A percentile compares a stretch with the other conserved stretches of the same genome.
phyloP scores from a whole-genome alignment of 805 yeast genomes.

The Starmerella sp. region DNA sequence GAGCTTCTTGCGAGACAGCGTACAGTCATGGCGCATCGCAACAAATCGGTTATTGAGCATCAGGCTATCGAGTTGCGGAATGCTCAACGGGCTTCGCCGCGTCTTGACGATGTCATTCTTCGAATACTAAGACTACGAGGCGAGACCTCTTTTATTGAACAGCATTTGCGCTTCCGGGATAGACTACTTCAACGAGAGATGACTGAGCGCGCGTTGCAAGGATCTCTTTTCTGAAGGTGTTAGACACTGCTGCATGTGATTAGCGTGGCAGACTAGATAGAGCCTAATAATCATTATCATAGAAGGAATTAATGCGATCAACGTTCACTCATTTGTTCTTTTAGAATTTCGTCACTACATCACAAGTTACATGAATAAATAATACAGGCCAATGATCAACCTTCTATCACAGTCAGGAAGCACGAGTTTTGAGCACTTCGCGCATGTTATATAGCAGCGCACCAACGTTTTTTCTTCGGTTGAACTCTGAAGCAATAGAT shows the following conservation, averaged over 20 bases:
- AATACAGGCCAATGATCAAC: neutral
- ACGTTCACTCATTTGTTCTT: no score
- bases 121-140: constrained; percentile 60
- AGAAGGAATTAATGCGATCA: no score
- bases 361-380: no score
- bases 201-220: constrained; percentile 35
- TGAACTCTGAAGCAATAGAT: neutral
- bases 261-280: neutral
- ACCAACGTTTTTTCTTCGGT: neutral
- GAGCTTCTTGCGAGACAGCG: constrained; percentile 48
- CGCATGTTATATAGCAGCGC: constrained; percentile 1
- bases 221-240: constrained; percentile 9
- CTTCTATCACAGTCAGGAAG: neutral
- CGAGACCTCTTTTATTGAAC: constrained; percentile 46
- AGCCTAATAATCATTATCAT: neutral
- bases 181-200: constrained; percentile 43
- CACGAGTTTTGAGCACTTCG: neutral
- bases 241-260: neutral
- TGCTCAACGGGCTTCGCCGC: constrained; percentile 37
- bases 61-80: constrained; percentile 38
- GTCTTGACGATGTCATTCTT: constrained; percentile 56
- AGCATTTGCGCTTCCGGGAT: constrained; percentile 52
- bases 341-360: no score
- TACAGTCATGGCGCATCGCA: constrained; percentile 63
- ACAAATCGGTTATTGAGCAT: constrained; percentile 42